phyloP scores from a whole-genome alignment of 257 asterid genomes.

The Osmanthus fragrans region DNA sequence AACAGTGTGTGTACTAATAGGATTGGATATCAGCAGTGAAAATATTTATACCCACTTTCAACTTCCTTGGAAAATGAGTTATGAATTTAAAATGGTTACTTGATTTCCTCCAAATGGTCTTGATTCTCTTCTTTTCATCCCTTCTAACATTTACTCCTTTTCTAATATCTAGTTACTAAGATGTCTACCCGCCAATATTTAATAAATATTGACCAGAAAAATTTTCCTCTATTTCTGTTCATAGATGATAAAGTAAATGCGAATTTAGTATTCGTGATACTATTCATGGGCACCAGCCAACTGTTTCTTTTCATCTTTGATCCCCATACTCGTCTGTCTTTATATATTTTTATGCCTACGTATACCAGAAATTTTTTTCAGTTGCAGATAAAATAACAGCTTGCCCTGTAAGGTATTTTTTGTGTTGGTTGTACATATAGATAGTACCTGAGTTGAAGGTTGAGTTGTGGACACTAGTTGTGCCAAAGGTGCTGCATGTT shows the following conservation, averaged over 20 bases:
- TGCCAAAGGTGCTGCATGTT: not conserved
- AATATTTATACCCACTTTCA: not conserved
- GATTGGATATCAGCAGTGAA: not conserved
- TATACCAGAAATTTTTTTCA: not conserved
- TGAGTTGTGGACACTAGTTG: not conserved
- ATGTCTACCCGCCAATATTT: not conserved
- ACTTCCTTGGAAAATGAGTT: not conserved
- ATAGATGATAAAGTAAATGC: not conserved
- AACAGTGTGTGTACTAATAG: not conserved
- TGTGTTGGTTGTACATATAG: not conserved
- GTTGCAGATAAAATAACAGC: not conserved
- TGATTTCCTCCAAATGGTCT: not conserved
- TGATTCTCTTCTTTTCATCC: not conserved
- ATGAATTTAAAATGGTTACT: not conserved
- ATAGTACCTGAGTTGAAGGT: not conserved
- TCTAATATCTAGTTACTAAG: not conserved
- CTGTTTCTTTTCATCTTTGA: not conserved
- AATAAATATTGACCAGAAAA: not conserved
- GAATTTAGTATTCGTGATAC: not conserved
- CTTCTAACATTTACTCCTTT: not conserved
- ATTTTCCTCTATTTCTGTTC: too few species aligned
- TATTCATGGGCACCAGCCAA: not conserved
- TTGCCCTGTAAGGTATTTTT: not conserved
- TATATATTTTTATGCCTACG: not conserved
- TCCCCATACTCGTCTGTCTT: not conserved